Evolutionary conservation across 768 basidiomycete genomes (phyloP).

Genomic region (Dictyophora rubrovolvata): DNA sequence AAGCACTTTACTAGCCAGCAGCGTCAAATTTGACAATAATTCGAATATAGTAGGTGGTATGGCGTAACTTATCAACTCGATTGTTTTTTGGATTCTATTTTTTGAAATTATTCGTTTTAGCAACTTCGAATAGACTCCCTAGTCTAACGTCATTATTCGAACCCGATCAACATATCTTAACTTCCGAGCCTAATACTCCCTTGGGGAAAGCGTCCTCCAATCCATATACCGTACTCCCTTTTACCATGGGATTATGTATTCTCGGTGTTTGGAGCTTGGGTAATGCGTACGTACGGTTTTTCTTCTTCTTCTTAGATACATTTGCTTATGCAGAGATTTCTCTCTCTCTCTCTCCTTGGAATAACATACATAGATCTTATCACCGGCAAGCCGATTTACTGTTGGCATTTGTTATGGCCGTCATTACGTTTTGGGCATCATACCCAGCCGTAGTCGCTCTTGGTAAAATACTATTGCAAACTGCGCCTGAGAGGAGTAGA

Average conservation of each 20-base stretch:
- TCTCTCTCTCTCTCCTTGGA: not conserved
- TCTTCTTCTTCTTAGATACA: not conserved
- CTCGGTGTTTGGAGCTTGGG: not conserved
- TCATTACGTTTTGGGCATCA: constrained; percentile 72
- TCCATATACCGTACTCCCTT: constrained; percentile 4
- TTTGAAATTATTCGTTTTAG: not conserved
- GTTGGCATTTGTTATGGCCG: constrained; percentile 67
- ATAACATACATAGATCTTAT: constrained; percentile 27
- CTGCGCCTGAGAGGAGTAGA: constrained; percentile 59
- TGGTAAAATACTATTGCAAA: constrained; percentile 82
- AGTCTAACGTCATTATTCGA: not conserved
- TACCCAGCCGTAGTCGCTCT: constrained; percentile 78
- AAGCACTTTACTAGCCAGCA: constrained; percentile 45
- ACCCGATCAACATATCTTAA: not conserved
- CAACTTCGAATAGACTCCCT: not conserved
- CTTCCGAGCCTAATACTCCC: not conserved
- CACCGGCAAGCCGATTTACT: constrained; percentile 74
- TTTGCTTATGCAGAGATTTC: not conserved
- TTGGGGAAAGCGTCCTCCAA: constrained; percentile 2
- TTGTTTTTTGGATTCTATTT: not conserved
- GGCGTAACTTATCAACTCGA: not conserved
- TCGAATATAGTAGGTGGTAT: not conserved
- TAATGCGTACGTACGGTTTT: not conserved
- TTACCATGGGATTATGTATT: not conserved
- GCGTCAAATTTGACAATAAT: constrained; percentile 40